A percentile compares a stretch with the other conserved stretches of the same genome.
Conservation (phyloP, 768 basidiomycete genomes). For the Lactarius tabidus region DNA sequence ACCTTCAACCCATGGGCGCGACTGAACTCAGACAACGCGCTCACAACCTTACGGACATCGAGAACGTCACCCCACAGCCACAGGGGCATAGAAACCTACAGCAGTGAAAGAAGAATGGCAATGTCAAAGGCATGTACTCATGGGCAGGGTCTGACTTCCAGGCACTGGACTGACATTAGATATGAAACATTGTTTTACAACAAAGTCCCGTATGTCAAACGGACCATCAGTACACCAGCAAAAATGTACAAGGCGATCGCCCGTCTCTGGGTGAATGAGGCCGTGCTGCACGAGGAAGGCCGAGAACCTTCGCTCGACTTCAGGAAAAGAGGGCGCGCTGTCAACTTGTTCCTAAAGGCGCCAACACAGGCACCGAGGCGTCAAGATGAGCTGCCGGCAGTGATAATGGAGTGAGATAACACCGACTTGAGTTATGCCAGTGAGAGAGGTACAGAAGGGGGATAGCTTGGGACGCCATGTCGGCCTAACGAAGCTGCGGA, state of each 20-base stretch:
- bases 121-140: slow-evolving; percentile 13
- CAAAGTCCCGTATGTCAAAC: slow-evolving; percentile 78
- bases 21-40: slow-evolving; percentile 36
- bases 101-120: slow-evolving; percentile 12
- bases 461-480: slow-evolving; percentile 82
- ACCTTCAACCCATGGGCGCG: slow-evolving; percentile 10
- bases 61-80: slow-evolving; percentile 74
- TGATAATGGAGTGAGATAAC: slow-evolving; percentile 9
- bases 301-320: slow-evolving; percentile 59
- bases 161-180: slow-evolving; percentile 55
- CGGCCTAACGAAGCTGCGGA: slow-evolving; percentile 83
- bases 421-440: slow-evolving; percentile 89
- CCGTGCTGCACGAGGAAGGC: slow-evolving; percentile 67
- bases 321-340: slow-evolving; percentile 66
- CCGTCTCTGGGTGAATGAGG: slow-evolving; percentile 57
- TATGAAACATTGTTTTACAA: slow-evolving; percentile 87
- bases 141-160: slow-evolving; percentile 15
- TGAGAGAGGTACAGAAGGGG: slow-evolving; percentile 79
- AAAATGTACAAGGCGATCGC: slow-evolving; percentile 55
- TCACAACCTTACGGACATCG: slow-evolving; percentile 64
- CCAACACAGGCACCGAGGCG: not conserved
- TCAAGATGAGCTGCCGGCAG: not conserved
- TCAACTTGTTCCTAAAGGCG: slow-evolving; percentile 72
- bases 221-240: slow-evolving; percentile 86
- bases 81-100: slow-evolving; percentile 58